A percentile compares a stretch with the other conserved stretches of the same genome.
Conservation (phyloP, 2,329 filamentous ascomycete genomes). For the Phialemoniopsis sp. region DNA sequence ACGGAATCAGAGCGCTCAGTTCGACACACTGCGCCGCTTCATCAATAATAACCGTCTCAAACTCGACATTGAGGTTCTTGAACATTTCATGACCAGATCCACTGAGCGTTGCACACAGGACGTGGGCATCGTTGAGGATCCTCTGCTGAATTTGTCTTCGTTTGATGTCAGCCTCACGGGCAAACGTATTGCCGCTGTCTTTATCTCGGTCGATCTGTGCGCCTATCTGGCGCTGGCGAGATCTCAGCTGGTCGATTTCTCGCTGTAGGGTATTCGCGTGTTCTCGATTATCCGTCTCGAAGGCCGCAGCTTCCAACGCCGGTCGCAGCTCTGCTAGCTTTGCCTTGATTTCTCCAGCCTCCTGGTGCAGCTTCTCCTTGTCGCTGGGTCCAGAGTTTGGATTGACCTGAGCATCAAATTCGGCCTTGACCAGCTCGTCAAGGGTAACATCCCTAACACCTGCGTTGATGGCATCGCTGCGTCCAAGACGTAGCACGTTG, state of each 20-base stretch:
- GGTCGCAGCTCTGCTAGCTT: conserved; percentile 68
- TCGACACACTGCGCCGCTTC: conserved; percentile 98
- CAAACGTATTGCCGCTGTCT: conserved; percentile 76
- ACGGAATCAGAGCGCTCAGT: conserved; percentile 88
- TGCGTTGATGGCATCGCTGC: conserved; percentile 87
- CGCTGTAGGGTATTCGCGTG: conserved; percentile 58
- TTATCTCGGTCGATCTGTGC: conserved; percentile 83
- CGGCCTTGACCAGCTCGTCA: conserved; percentile 79
- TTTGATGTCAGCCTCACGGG: conserved; percentile 81
- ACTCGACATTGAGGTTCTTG: conserved; percentile 88
- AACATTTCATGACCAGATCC: conserved; percentile 98
- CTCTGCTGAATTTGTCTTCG: conserved; percentile 83
- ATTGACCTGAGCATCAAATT: conserved; percentile 33
- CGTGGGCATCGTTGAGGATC: conserved; percentile 84
- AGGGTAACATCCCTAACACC: conserved; percentile 88
- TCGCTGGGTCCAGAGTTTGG: conserved; percentile 48
- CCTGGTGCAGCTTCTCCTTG: conserved; percentile 56
- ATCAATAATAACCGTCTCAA: conserved; percentile 97
- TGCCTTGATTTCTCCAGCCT: conserved; percentile 69
- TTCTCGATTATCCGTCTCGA: conserved; percentile 41
- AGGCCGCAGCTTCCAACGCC: conserved; percentile 59
- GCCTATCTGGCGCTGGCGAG: conserved; percentile 71
- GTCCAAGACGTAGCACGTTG: conserved; percentile 84
- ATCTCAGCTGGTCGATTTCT: conserved; percentile 68
- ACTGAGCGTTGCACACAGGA: conserved; percentile 92